Conservation (phyloP, 768 basidiomycete species). For the Boletus coccyginus region DNA sequence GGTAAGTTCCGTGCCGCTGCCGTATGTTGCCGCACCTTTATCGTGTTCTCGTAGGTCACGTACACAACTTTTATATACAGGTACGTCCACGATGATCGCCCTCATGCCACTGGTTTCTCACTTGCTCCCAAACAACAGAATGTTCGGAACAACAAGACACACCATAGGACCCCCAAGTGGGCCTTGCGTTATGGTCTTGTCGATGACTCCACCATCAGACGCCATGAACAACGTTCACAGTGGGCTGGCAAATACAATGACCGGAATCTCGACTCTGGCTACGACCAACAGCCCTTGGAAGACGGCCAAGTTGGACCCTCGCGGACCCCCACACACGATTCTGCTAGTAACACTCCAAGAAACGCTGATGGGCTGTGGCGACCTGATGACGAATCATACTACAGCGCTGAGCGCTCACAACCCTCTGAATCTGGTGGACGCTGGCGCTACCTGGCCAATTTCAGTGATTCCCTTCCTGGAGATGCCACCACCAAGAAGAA, state of each 20-base stretch:
- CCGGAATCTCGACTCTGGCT: slow-evolving; percentile 64
- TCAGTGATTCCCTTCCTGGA: slow-evolving; percentile 54
- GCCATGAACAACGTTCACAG: slow-evolving; percentile 76
- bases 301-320: slow-evolving; percentile 66
- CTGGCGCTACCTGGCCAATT: slow-evolving; percentile 87
- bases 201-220: slow-evolving; percentile 71
- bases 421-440: slow-evolving; percentile 41
- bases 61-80: slow-evolving; percentile 92
- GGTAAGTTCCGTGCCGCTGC: slow-evolving; percentile 41
- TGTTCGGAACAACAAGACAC: slow-evolving; percentile 92
- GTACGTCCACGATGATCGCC: slow-evolving; percentile 33
- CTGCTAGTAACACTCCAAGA: slow-evolving; percentile 12
- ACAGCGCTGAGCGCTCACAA: slow-evolving; percentile 41
- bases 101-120: neutral
- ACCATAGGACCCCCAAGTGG: slow-evolving; percentile 95
- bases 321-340: slow-evolving; percentile 9
- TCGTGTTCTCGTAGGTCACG: slow-evolving; percentile 56
- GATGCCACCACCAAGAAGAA: slow-evolving; percentile 46
- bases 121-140: slow-evolving; percentile 50
- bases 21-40: slow-evolving; percentile 2
- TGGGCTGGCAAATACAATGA: slow-evolving; percentile 90
- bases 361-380: slow-evolving; percentile 63
- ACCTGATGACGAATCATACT: slow-evolving; percentile 74
- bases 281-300: slow-evolving; percentile 71
- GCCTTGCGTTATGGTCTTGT: slow-evolving; percentile 87